phyloP scores from a whole-genome alignment of 345 rosid species.

The Clarkia xantiana region DNA sequence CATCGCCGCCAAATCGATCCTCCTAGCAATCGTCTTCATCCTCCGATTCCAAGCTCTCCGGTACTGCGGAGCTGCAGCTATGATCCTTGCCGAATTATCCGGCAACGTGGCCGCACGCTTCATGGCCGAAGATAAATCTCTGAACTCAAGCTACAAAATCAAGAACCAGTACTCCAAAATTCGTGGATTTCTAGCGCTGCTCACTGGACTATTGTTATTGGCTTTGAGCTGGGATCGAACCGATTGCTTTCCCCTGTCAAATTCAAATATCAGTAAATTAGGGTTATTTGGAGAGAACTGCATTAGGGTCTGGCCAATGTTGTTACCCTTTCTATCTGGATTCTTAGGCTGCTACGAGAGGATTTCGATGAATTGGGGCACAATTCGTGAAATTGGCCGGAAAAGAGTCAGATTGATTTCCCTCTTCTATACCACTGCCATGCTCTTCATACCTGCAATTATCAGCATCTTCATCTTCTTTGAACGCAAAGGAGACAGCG shows the following conservation, averaged over 20 bases:
- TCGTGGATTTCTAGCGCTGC: conserved; percentile 52
- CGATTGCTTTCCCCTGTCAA: conserved; percentile 64
- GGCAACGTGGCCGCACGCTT: conserved; percentile 63
- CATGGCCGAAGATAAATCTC: conserved; percentile 18
- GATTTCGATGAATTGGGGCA: conserved; percentile 51
- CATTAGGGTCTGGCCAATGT: conserved; percentile 65
- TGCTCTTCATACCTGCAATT: conserved; percentile 65
- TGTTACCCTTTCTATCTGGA: conserved; percentile 77
- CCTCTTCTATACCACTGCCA: conserved; percentile 41
- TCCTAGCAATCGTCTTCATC: conserved; percentile 53
- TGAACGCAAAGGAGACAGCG: conserved; percentile 26
- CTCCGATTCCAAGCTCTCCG: conserved; percentile 80
- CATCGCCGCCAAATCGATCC: conserved; percentile 33
- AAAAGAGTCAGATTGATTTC: conserved; percentile 61
- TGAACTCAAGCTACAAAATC: conserved; percentile 7
- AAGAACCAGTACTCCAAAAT: conserved; percentile 20
- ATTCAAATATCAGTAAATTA: conserved; percentile 19
- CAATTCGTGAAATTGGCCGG: conserved; percentile 46
- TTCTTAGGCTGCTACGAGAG: conserved; percentile 79
- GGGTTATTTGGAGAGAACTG: conserved; percentile 45
- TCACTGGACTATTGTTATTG: conserved; percentile 48
- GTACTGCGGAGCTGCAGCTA: conserved; percentile 82
- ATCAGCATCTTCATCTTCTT: conserved; percentile 42
- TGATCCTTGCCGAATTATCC: conserved; percentile 82
- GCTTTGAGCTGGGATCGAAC: conserved; percentile 85